A percentile compares a stretch with the other conserved stretches of the same genome.
These are phyloP conservation scores for Fusarium continuum DNA, from an alignment of 2,329 filamentous ascomycete species.

Conservation along the genomic window DNA sequence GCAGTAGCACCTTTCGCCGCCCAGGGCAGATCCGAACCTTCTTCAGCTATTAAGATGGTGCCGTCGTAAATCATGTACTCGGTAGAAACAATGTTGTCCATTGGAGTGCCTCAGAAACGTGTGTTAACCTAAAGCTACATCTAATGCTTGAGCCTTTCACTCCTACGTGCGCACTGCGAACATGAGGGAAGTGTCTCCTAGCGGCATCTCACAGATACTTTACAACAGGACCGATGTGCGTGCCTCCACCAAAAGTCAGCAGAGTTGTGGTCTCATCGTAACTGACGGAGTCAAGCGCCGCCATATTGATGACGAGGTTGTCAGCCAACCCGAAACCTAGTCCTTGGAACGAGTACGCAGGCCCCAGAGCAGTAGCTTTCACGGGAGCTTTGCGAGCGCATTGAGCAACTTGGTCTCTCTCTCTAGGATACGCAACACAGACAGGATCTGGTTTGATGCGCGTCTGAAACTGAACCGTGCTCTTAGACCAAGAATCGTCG, in stretches of 20 bases:
- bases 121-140: slow-evolving; percentile 27
- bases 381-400: slow-evolving; percentile 30
- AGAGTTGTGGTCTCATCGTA: slow-evolving; percentile 14
- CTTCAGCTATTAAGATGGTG: slow-evolving; percentile 23
- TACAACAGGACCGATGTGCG: slow-evolving; percentile 21
- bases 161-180: slow-evolving; percentile 30
- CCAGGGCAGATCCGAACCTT: slow-evolving; percentile 34
- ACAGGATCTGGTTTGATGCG: slow-evolving; percentile 30
- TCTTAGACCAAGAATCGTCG: slow-evolving; percentile 17
- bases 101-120: slow-evolving; percentile 15
- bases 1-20: slow-evolving; percentile 29
- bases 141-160: slow-evolving; percentile 31
- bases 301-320: slow-evolving; percentile 35
- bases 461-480: slow-evolving; percentile 28
- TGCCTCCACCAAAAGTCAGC: slow-evolving; percentile 26
- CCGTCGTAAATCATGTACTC: slow-evolving; percentile 36
- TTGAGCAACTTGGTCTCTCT: slow-evolving; percentile 19
- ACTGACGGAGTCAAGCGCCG: slow-evolving; percentile 23
- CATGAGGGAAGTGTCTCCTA: slow-evolving; percentile 33
- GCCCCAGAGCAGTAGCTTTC: slow-evolving; percentile 25
- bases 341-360: slow-evolving; percentile 34
- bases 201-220: slow-evolving; percentile 35
- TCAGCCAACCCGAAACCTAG: slow-evolving; percentile 25
- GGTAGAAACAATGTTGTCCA: slow-evolving; percentile 28
- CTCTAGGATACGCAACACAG: slow-evolving; percentile 25